Evolutionary conservation across 2,329 filamentous ascomycete genomes (phyloP), one percentile per base, ranked within the genome.

Genomic region (Leptographium lundbergii): DNA sequence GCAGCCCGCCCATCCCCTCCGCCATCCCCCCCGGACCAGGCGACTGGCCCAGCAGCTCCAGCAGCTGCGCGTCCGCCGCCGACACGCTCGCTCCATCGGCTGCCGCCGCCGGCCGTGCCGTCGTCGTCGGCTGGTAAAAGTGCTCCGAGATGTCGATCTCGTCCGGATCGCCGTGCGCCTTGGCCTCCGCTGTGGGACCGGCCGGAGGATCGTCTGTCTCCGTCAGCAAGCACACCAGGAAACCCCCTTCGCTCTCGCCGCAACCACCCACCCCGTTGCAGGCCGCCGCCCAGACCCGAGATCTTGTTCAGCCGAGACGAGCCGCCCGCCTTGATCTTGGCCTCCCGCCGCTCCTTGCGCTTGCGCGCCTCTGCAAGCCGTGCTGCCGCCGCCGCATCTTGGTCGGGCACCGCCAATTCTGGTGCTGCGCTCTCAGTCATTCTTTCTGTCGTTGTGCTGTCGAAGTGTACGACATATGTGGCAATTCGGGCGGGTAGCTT

Each of bases 71-170:
- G 59, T 86, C 81, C n/a, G 75, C 76, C 53, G 81, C 68, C 51
- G 71, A 36, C 17, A 5, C 36, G 4, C 36, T 13, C 17, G 36
- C 36, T 39, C 36, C 14, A 4, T 9, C 34, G 6, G 10, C 34
- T 36, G 34, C 10, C 13, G 34, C 34, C 34, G 3, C 6, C 36
- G 70, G 65, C 57, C 75, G 67, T 57, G 74, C 72, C 25, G 73
- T 65, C 48, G 75, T 74, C 11, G 73, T 71, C 27, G 74, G 85
- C 39, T 78, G 72, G 71, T 87, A 88, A 71, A 79, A 85, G 72
- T 88, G 86, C 63, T 86, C 73, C n/a, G 86, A 88, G 65, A 92
- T 90, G 69, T 91, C 88, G 63, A 89, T 80, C 70, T 91, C 88
- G 6, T 85, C 87, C 6, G 88, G 88, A 66, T 89, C 86, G 59